Evolutionary conservation across 768 basidiomycete genomes (phyloP).

Genomic region (Steccherinum ochraceum): DNA sequence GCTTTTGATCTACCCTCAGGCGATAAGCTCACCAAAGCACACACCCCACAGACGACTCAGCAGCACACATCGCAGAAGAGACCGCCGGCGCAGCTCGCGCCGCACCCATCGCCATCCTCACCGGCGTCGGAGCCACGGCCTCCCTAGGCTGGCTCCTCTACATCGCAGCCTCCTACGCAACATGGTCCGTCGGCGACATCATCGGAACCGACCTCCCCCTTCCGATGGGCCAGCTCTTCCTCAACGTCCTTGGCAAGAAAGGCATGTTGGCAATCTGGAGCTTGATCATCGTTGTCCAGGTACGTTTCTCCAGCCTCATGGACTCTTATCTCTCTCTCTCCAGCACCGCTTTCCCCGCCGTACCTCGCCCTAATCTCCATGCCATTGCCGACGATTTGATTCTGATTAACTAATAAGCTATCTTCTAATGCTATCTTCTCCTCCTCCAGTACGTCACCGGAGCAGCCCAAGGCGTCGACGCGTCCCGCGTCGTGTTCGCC

Average conservation of each 20-base stretch:
- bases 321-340: neutral
- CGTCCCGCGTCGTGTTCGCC: conserved; percentile 69
- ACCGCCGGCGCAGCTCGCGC: conserved; percentile 55
- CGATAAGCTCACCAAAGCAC: too few species aligned
- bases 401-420: too few species aligned
- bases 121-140: conserved; percentile 55
- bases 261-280: conserved; percentile 74
- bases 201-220: conserved; percentile 47
- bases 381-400: too few species aligned
- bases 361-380: too few species aligned
- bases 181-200: conserved; percentile 44
- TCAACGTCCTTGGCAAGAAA: conserved; percentile 55
- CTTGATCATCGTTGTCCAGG: conserved; percentile 60
- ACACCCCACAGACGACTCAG: conserved; percentile 66
- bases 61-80: conserved; percentile 72
- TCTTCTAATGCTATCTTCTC: too few species aligned
- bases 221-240: conserved; percentile 68
- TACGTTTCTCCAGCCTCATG: conserved; percentile 5
- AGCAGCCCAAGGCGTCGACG: conserved; percentile 69
- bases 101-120: conserved; percentile 64
- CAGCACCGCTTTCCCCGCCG: too few species aligned
- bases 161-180: conserved; percentile 62
- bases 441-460: conserved; percentile 56
- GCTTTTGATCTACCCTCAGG: neutral
- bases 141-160: conserved; percentile 59